Base-by-base conservation (phyloP, 2,329 filamentous ascomycete species). In the Colletotrichum gigasporum region DNA sequence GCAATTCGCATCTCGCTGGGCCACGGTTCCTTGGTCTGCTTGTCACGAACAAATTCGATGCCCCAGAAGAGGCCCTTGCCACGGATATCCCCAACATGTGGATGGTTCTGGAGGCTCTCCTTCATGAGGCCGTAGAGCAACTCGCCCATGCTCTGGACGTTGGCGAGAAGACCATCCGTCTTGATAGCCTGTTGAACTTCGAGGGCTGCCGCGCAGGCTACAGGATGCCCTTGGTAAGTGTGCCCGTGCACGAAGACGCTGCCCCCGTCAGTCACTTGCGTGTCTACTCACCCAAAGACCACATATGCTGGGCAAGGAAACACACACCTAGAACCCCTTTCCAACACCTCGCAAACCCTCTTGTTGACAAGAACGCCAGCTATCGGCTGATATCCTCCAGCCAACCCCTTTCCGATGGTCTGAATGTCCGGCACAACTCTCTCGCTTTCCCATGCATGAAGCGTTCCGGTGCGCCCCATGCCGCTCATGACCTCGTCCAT, bases 371-470 rank as follows among this genome's bases (percentile, higher is more conserved):
- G 74, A 55, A 88, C 77, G 2, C 79, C 87, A 1, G 86, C 83
- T 14, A 90, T 77, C 1, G 84, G 79, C 59, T 79, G 78, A 67
- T 84, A 87, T 3, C 87, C 87, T 24, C 80, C 86, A 7, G 82
- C 85, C 1, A 89, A 78, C 0, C 83, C 85, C 71, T 90, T 90
- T 2, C 85, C 87, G 32, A 89, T 78, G 3, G 85, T 83, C 70
- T 87, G 81, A 9, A 90, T 79, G 70, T 89, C 87, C 0, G 87
- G 87, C 4, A 53, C 50, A 7, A 70, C 70, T 2, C 66, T 68
- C 28, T 78, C 80, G 30, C 20, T 20, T 16, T 64, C 55, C 61
- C 61, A 64, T n/a, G 61, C 55, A 22, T 64, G 61, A 4, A 54
- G 45, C 5, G 55, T 60, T 18, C 61, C 61, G 8, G 35, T 41